Percentiles rank a stretch among this genome's conserved stretches.
These are phyloP conservation scores for Pythium guiyangense DNA, from an alignment of 352 stramenopile species.

Conservation along the genomic window DNA sequence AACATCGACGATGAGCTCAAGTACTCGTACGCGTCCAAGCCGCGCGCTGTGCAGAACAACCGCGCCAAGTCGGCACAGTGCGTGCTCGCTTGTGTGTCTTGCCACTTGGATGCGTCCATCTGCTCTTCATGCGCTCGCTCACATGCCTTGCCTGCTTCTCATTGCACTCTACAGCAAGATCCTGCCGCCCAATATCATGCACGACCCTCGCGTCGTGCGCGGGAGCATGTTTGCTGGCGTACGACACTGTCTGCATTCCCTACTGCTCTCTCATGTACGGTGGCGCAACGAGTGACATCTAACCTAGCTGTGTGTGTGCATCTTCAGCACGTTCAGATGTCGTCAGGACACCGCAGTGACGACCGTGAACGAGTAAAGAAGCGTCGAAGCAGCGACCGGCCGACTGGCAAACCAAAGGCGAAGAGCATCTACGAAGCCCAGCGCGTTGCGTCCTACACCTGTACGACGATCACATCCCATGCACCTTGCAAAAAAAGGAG, in stretches of 20 bases:
- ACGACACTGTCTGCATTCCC: neutral
- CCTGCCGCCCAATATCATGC: constrained; percentile 63
- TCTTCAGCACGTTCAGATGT: constrained; percentile 1
- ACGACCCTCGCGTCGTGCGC: constrained; percentile 56
- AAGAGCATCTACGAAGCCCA: constrained; percentile 32
- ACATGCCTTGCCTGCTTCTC: neutral
- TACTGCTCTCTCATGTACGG: no score
- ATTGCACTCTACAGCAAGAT: constrained; percentile 20
- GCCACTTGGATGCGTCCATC: neutral
- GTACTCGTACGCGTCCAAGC: constrained; percentile 80
- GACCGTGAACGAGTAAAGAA: constrained; percentile 35
- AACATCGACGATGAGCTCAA: constrained; percentile 48
- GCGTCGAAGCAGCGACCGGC: constrained; percentile 10
- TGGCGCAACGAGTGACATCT: neutral
- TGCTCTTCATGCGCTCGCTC: neutral
- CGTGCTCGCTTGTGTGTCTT: neutral
- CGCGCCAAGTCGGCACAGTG: constrained; percentile 30
- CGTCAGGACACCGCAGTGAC: constrained; percentile 12
- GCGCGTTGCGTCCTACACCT: constrained; percentile 26
- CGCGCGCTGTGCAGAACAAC: constrained; percentile 59
- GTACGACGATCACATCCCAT: constrained; percentile 14
- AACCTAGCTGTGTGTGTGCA: neutral
- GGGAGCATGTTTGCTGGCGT: constrained; percentile 64
- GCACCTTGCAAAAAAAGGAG: neutral
- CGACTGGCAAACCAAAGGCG: constrained; percentile 18